Base-by-base conservation (phyloP, 305 asterid species). In the Ilex paraguariensis region DNA sequence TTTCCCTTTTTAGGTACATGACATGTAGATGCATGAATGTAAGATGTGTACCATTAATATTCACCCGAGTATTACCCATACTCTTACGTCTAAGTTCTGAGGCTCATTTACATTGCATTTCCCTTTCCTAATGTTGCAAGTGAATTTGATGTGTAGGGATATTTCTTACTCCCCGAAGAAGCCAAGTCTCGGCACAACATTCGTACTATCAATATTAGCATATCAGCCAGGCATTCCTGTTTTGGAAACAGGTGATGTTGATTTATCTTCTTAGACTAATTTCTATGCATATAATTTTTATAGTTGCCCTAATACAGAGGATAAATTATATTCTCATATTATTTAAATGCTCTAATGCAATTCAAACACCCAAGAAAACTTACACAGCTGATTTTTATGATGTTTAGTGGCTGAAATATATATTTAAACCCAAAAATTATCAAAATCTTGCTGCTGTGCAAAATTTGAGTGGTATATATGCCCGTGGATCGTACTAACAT, bases 91-190 rank as follows among this genome's bases (percentile, higher is more conserved):
- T 21, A 2, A 21, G 28, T 21, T 21, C 28, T 21, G 28, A 21
- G 28, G 28, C 28, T 36, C 42, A 5, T 36, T 2, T 36, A 4
- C 42, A 8, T 17, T 52, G 0, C 31, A 4, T 52, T 52, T 31
- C 67, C 49, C 16, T 57, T 65, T 63, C 36, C 55, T 63, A 61
- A 71, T 59, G 30, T 65, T 67, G 60, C 54, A 60, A 16, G 56
- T 52, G 48, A 70, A 14, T 55, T 36, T 66, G 65, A 67, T 60
- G 54, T 70, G 54, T 63, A 93, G 99, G 99, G 99, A 44, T 93
- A 90, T 71, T 82, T 93, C 78, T 79, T 93, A 72, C 78, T 93
- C 77, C 90, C 99, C 32, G 97, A 93, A 73, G 97, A 84, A 78
- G 92, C 95, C 68, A 84, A 84, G 74, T 71, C 81, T 76, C 85